Percentiles rank a stretch among this genome's conserved stretches.
These are phyloP conservation scores for Candida dubliniensis DNA, from an alignment of 1,139 yeast species.

Conservation along the genomic window DNA sequence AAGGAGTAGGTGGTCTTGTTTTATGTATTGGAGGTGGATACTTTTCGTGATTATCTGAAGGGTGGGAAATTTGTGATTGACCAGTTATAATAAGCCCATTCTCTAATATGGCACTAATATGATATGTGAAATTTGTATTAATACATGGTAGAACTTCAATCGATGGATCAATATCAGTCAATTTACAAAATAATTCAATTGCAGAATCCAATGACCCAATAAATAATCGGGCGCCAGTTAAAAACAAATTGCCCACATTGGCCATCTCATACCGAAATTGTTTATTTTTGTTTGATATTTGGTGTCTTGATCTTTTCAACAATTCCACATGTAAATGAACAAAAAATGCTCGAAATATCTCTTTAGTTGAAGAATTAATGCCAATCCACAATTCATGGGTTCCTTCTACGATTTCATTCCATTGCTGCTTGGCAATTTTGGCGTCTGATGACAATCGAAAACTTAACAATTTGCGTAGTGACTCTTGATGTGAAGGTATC, in stretches of 20 bases:
- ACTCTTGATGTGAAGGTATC: slow-evolving; percentile 51
- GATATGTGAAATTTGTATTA: slow-evolving; percentile 82
- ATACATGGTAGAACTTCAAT: slow-evolving; percentile 75
- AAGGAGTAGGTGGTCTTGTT: slow-evolving; percentile 41
- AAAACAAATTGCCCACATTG: slow-evolving; percentile 78
- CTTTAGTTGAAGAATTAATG: slow-evolving; percentile 64
- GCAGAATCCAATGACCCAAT: slow-evolving; percentile 86
- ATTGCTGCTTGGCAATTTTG: slow-evolving; percentile 60
- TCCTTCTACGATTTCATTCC: slow-evolving; percentile 82
- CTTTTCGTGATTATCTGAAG: slow-evolving; percentile 37
- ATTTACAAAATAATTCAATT: slow-evolving; percentile 67
- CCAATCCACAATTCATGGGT: slow-evolving; percentile 67
- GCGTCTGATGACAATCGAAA: slow-evolving; percentile 60
- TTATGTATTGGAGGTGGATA: slow-evolving; percentile 40
- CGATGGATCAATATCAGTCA: slow-evolving; percentile 60
- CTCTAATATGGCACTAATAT: slow-evolving; percentile 72
- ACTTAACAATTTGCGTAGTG: slow-evolving; percentile 51
- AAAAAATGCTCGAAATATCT: slow-evolving; percentile 73
- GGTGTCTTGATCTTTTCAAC: slow-evolving; percentile 62
- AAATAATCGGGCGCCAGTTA: slow-evolving; percentile 79
- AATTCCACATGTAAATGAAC: slow-evolving; percentile 79
- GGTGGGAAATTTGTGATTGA: slow-evolving; percentile 95
- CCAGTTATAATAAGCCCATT: slow-evolving; percentile 82
- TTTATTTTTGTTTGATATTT: slow-evolving; percentile 39
- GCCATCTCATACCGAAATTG: slow-evolving; percentile 76